These are phyloP conservation scores for Quercus wislizeni DNA, from an alignment of 306 rosid genomes.

Conservation along the genomic window DNA sequence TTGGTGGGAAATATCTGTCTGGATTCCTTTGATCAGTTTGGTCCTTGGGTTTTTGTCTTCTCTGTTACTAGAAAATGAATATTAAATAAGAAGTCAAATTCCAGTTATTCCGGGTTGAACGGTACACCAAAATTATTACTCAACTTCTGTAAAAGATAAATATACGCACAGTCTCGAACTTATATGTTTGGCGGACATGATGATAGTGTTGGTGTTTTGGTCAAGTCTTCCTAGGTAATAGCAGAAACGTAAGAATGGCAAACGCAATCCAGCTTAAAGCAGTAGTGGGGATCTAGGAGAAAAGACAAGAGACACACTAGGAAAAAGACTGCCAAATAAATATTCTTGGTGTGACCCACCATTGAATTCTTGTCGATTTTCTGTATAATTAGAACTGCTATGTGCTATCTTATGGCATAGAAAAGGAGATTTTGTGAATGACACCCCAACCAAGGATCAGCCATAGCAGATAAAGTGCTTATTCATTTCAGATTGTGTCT, in stretches of 20 bases:
- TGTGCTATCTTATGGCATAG: not conserved
- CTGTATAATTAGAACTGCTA: slow-evolving; percentile 29
- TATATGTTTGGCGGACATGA: not conserved
- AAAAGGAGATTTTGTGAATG: slow-evolving; percentile 7
- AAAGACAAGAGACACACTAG: slow-evolving; percentile 34
- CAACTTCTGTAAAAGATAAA: too few relatives aligned
- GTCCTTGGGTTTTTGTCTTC: too few relatives aligned
- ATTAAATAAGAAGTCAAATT: too few relatives aligned
- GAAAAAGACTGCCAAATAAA: slow-evolving; percentile 39
- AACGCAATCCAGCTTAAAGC: slow-evolving; percentile 32
- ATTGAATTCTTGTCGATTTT: slow-evolving; percentile 70
- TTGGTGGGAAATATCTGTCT: too few relatives aligned
- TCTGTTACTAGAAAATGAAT: too few relatives aligned
- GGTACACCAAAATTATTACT: too few relatives aligned
- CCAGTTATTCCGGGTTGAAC: too few relatives aligned
- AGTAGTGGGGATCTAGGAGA: slow-evolving; percentile 30
- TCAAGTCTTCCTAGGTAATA: slow-evolving; percentile 25
- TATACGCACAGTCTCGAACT: too few relatives aligned
- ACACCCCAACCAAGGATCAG: not conserved
- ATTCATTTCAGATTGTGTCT: slow-evolving; percentile 22
- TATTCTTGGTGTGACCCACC: slow-evolving; percentile 56
- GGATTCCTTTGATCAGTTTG: too few relatives aligned
- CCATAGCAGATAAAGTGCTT: not conserved
- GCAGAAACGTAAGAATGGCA: slow-evolving; percentile 8
- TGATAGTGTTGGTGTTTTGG: slow-evolving; percentile 11